phyloP scores from a whole-genome alignment of 2,329 filamentous ascomycete genomes.

The Microcyclosporella mali region DNA sequence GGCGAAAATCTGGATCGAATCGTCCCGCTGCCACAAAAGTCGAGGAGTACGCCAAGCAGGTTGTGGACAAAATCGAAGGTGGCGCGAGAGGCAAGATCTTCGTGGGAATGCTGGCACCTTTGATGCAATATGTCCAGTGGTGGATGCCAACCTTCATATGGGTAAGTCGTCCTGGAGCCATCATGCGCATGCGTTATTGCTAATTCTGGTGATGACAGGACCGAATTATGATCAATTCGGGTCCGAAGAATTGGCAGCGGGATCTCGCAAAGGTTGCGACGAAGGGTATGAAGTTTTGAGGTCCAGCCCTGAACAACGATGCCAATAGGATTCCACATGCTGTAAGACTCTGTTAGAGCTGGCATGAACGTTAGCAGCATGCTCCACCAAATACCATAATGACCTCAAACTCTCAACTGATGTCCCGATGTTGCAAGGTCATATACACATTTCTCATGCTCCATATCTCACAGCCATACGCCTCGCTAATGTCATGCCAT shows the following conservation, averaged over 20 bases:
- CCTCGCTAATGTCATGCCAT: neutral
- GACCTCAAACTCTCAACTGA: neutral
- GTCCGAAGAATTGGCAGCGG: neutral
- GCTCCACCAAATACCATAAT: too few species aligned
- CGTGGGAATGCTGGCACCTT: slow-evolving; percentile 10
- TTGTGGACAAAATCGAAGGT: slow-evolving; percentile 10
- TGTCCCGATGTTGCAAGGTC: neutral
- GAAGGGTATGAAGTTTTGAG: too few species aligned
- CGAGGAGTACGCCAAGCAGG: slow-evolving; percentile 10
- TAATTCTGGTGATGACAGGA: neutral
- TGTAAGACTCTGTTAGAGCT: too few species aligned
- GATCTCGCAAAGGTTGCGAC: neutral
- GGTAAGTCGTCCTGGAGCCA: slow-evolving; percentile 3
- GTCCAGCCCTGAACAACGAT: too few species aligned
- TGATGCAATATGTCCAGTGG: slow-evolving; percentile 13
- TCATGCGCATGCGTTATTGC: too few species aligned
- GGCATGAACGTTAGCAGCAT: neutral
- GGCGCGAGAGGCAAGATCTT: slow-evolving; percentile 11
- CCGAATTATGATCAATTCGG: neutral
- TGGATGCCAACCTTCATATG: slow-evolving; percentile 15
- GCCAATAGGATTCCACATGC: too few species aligned
- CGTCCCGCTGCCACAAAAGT: slow-evolving; percentile 12
- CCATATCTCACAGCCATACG: slow-evolving; percentile 1
- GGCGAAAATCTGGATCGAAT: slow-evolving; percentile 11
- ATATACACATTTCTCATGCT: neutral